Evolutionary conservation across 2,329 filamentous ascomycete species (phyloP).

Genomic region (Aschersonia sp.): DNA sequence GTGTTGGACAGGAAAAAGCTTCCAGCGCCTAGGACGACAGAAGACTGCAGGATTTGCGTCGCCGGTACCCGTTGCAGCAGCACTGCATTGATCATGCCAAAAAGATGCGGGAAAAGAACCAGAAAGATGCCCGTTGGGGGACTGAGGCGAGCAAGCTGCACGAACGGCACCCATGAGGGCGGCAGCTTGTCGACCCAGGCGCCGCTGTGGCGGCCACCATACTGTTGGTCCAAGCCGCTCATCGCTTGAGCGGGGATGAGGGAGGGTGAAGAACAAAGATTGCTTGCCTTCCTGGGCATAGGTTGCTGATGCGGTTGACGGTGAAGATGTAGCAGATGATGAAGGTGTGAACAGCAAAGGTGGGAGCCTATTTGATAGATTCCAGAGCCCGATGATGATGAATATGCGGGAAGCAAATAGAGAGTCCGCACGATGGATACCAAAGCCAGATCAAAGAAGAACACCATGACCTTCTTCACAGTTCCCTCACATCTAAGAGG

Average conservation of each 20-base stretch:
- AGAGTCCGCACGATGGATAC: too few species aligned
- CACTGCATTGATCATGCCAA: slow-evolving; percentile 14
- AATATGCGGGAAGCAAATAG: too few species aligned
- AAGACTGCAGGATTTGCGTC: slow-evolving; percentile 5
- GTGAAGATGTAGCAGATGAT: too few species aligned
- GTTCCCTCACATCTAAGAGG: too few species aligned
- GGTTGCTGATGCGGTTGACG: too few species aligned
- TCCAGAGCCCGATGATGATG: too few species aligned
- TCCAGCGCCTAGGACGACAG: background rate
- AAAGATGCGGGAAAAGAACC: slow-evolving; percentile 18
- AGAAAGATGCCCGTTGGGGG: slow-evolving; percentile 16
- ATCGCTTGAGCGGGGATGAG: slow-evolving; percentile 1
- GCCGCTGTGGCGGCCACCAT: slow-evolving; percentile 16
- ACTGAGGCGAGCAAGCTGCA: slow-evolving; percentile 16
- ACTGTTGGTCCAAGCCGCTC: slow-evolving; percentile 28
- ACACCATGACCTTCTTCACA: too few species aligned
- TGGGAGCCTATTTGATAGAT: too few species aligned
- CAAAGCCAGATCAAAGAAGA: too few species aligned
- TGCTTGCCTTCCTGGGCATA: too few species aligned
- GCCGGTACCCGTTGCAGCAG: background rate
- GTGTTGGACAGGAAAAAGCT: background rate
- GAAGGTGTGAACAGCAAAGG: too few species aligned
- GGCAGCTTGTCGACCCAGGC: slow-evolving; percentile 16
- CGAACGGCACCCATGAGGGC: slow-evolving; percentile 16
- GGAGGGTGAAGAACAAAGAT: background rate